These are phyloP conservation scores for Peniophora sp. DNA, from an alignment of 1,284 basidiomycete species.

Conservation along the genomic window DNA sequence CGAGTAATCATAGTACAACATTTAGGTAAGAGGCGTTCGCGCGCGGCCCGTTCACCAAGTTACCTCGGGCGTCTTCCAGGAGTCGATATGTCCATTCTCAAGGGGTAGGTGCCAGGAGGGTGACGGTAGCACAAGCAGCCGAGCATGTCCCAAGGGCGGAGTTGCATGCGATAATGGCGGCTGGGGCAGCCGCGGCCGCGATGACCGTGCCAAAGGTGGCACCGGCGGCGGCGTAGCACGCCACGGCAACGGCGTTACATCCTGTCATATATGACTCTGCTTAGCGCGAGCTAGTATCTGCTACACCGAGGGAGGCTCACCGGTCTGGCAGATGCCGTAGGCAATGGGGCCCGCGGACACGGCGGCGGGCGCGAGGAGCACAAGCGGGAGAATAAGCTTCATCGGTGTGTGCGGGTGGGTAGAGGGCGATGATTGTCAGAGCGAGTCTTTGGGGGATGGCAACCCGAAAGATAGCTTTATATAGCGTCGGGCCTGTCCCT, in stretches of 20 bases:
- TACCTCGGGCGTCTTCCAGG: too few species aligned
- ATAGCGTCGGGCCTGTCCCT: too few species aligned
- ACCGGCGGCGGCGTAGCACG: conserved; percentile 48
- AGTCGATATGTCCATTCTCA: too few species aligned
- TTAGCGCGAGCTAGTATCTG: not conserved
- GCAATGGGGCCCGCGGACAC: conserved; percentile 31
- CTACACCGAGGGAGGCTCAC: conserved; percentile 20
- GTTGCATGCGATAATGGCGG: conserved; percentile 44
- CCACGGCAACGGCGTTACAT: conserved; percentile 41
- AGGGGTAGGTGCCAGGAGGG: conserved; percentile 20
- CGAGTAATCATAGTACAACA: too few species aligned
- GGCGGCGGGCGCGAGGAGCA: conserved; percentile 7
- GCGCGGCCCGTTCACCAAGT: too few species aligned
- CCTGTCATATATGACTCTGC: conserved; percentile 23
- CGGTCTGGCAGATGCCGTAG: conserved; percentile 42
- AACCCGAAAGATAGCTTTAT: too few species aligned
- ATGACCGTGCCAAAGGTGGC: conserved; percentile 42
- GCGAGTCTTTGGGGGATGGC: too few species aligned
- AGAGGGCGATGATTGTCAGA: not conserved
- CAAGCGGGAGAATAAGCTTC: conserved; percentile 13
- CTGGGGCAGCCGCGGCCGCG: conserved; percentile 30
- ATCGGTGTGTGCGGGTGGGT: conserved; percentile 5
- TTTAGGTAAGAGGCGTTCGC: too few species aligned
- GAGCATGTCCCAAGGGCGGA: conserved; percentile 34
- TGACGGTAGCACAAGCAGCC: conserved; percentile 18